Evolutionary conservation across 108 stramenopile genomes (phyloP), one percentile per base, ranked within the genome.

Genomic region (Cylindrotheca fusiformis): DNA sequence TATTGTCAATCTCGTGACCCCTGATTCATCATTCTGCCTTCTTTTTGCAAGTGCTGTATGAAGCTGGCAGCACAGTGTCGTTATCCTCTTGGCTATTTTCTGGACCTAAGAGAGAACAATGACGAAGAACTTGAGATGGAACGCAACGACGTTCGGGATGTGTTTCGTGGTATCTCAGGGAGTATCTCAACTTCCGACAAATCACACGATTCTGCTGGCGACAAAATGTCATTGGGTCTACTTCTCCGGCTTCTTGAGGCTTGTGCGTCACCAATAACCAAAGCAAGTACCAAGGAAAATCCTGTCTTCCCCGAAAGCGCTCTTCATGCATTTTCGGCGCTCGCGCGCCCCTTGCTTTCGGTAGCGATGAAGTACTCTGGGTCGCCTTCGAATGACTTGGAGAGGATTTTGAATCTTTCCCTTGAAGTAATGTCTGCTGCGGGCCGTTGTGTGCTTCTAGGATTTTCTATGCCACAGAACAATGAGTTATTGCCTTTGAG

Each of bases 91-190:
- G 72, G 55, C 52, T 93, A 90, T 48, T 93, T 93, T 52, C 64
- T 63, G 36, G 60, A 85, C 49, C 33, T 90, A 18, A 46, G 59
- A n/a, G 66, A 57, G 1, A 48, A 81, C 32, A 86, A 70, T 30
- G 87, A 88, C 46, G 92, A 93, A 52, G 88, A 90, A n/a, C 18
- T 85, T n/a, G 92, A 93, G 71, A 86, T 78, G 32, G 86, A 90
- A 55, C 48, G 87, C 29, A 93, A 90, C 33, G 92, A 93, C 44
- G 75, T 93, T 2, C 69, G 92, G 24, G 92, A 93, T 63, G 65
- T 93, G 8, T 49, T 83, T 4, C 81, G 92, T 8, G 73, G 86
- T n/a, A 51, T 92, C 6, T 63, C 77, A 26, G 62, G 63, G 10
- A 49, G 45, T 10, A n/a, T n/a, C n/a, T 32, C 61, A 4, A 32